Base-by-base conservation (phyloP, 225 moss, liverwort and hornwort genomes). In the Straminergon stramineum region DNA sequence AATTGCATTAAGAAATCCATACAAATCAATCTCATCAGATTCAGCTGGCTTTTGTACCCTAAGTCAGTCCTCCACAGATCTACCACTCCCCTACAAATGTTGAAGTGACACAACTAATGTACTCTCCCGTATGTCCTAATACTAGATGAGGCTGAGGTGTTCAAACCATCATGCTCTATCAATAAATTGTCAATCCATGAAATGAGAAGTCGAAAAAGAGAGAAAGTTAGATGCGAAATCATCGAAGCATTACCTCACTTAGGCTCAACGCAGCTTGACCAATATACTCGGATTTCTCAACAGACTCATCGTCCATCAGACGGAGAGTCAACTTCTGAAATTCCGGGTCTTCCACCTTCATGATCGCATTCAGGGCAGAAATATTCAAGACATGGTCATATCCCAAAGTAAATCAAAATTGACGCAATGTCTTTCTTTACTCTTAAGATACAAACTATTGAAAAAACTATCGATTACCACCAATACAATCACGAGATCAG, bases 251-350 rank as follows among this genome's bases (percentile, higher is more conserved):
- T 90, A 98, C 98, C 87, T 94, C 70, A 4, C 57, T 63, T 41
- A 98, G 32, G 70, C 70, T 81, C 81, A 91, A 91, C 84, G 85
- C 73, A 60, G 92, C 93, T 52, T 95, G 62, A 61, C 98, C 98
- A 34, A 97, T 92, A 63, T 97, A 96, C 55, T 96, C 93, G 9
- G 98, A 92, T 83, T 96, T 96, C 85, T 94, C 94, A 52, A 99
- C 6, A 30, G 90, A 58, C 89, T 99, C 98, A 53, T 97, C 97
- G 81, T 99, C 98, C 98, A 99, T 99, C 88, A 99, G 88, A 60
- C 98, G 91, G 15, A 99, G 85, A 43, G 97, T 96, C 90, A 99
- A 78, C 43, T 69, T 77, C 82, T 99, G 98, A 30, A 16, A 23
- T 20, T 90, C 90, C 27, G 90, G 89, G 76, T 99, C 98, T 90